Evolutionary conservation across 768 basidiomycete genomes (phyloP).

Genomic region (Tephrocybe sp.): DNA sequence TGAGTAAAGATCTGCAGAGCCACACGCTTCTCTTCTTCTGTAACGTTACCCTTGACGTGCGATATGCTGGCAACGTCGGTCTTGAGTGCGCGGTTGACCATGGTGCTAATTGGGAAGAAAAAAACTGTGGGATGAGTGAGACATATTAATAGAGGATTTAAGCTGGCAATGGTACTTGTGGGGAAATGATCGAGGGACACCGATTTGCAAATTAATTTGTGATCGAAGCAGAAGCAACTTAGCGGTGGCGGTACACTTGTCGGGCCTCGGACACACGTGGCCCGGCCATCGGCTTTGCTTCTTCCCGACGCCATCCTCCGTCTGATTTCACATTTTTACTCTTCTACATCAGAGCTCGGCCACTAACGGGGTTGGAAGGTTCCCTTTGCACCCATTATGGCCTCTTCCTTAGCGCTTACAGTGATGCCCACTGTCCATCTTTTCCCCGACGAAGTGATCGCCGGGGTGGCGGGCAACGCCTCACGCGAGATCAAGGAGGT

Average conservation of each 20-base stretch:
- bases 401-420: neutral
- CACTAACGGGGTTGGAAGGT: neutral
- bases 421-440: constrained; percentile 17
- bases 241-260: constrained; percentile 11
- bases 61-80: constrained; percentile 23
- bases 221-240: constrained; percentile 9
- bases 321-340: neutral
- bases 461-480: constrained; percentile 34
- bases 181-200: neutral
- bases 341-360: neutral
- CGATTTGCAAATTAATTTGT: constrained; percentile 9
- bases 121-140: neutral
- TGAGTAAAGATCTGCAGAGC: constrained; percentile 31
- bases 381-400: neutral
- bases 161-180: neutral
- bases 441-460: constrained; percentile 21
- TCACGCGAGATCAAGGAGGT: constrained; percentile 33
- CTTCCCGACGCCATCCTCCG: constrained; percentile 3
- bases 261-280: neutral
- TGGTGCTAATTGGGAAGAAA: neutral
- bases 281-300: constrained; percentile 6
- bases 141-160: neutral
- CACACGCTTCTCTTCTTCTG: constrained; percentile 34
- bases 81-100: constrained; percentile 2
- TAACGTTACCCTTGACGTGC: constrained; percentile 38